Evolutionary conservation across 2,329 filamentous ascomycete genomes (phyloP), one percentile per base, ranked within the genome.

Genomic region (Pezicula radicicola): DNA sequence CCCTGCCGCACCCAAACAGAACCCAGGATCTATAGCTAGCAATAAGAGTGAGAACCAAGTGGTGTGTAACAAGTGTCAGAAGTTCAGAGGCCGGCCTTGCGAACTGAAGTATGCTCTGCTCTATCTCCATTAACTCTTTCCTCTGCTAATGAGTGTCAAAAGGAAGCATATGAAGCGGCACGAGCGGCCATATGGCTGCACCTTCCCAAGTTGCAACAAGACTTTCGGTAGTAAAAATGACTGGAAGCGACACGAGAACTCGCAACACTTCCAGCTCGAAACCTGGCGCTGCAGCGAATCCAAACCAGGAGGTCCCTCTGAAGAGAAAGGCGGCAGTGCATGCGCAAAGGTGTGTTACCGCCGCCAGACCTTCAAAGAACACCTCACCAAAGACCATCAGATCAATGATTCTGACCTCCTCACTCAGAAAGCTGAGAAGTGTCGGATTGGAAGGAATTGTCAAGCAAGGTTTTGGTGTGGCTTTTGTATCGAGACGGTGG

Each of bases 181-280:
- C 66, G 78, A 81, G 7, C 85, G 84, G 58, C 92, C 91, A 0
- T 96, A 93, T 56, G 85, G 84, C 12, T 97, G 92, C 68, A 96
- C 91, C 0, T 88, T 85, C 57, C 69, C 75, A 8, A 70, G 72
- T 28, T 96, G 92, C 63, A 68, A 71, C 46, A 91, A 90, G 63
- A 75, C 66, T 0, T 96, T 96, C 60, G 92, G 92, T n/a, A 92
- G 88, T 68, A 96, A 96, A 66, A 92, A 91, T 53, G 92, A 97
- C 68, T 97, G 84, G 92, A 96, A 95, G 66, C 83, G 92, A 1
- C 92, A 97, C 63, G 93, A 97, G 64, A 87, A 84, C 58, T 84
- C 81, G 15, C 88, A 93, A 63, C 91, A 96, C 66, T 83, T 81
- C 55, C 81, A 87, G 53, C 68, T 80, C 6, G 86, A 91, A 62